These are phyloP conservation scores for Eucalyptus decipiens DNA, from an alignment of 345 rosid genomes.

Conservation along the genomic window DNA sequence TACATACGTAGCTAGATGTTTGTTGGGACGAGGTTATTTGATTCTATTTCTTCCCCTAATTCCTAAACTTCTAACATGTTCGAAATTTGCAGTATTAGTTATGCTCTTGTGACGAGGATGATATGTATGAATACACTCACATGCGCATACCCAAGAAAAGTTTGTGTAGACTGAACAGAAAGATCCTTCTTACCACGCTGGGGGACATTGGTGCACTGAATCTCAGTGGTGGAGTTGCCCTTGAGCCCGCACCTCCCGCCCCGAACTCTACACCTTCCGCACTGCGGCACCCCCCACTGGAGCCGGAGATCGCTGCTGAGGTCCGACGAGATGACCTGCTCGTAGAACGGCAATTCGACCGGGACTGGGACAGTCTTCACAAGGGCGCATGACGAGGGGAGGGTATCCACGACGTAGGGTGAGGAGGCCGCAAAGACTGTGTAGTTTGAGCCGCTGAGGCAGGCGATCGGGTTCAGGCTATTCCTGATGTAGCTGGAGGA, in stretches of 20 bases:
- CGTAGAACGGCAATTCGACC: conserved; percentile 35
- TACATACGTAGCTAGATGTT: neutral
- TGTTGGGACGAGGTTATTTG: neutral
- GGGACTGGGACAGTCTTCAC: conserved; percentile 29
- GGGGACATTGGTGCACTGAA: conserved; percentile 22
- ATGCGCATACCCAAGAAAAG: neutral
- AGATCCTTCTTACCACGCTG: conserved; percentile 21
- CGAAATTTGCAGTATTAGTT: neutral
- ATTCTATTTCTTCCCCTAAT: neutral
- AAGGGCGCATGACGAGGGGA: conserved; percentile 21
- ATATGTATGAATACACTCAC: neutral
- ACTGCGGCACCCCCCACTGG: conserved; percentile 32
- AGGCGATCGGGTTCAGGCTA: conserved; percentile 42
- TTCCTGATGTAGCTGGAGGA: conserved; percentile 8
- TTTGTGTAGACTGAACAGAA: neutral
- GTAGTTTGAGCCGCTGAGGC: conserved; percentile 33
- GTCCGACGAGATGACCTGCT: conserved; percentile 28
- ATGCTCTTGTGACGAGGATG: neutral
- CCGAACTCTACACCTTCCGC: conserved; percentile 33
- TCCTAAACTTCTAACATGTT: neutral
- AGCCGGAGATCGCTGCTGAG: conserved; percentile 23
- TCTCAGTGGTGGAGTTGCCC: conserved; percentile 24
- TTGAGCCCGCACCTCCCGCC: conserved; percentile 54
- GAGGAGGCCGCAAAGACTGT: conserved; percentile 60
- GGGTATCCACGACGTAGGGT: neutral